phyloP scores from a whole-genome alignment of 2,329 filamentous ascomycete genomes.

The Scytalidium sp. region DNA sequence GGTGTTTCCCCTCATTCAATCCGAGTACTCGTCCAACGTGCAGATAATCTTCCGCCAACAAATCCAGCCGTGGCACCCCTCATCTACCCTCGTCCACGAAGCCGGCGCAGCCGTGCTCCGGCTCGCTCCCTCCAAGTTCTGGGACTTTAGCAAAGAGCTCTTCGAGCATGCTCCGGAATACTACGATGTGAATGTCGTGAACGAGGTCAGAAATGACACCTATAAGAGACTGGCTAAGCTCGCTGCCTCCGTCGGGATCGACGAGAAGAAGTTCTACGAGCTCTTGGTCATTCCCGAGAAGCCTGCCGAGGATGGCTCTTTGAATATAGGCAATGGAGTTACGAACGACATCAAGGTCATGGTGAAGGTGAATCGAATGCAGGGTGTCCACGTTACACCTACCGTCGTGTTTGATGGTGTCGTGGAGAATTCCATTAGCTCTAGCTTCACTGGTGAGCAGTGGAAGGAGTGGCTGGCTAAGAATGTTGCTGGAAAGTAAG shows the following conservation, averaged over 20 bases:
- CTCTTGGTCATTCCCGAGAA: constrained; percentile 68
- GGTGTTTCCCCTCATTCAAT: constrained; percentile 62
- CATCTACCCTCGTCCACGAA: constrained; percentile 77
- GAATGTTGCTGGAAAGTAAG: constrained; percentile 34
- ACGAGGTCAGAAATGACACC: constrained; percentile 80
- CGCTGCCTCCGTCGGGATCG: constrained; percentile 63
- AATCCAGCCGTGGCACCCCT: constrained; percentile 93
- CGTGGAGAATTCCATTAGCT: constrained; percentile 74
- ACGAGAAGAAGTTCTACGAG: constrained; percentile 66
- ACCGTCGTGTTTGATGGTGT: constrained; percentile 88
- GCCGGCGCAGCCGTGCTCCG: constrained; percentile 77
- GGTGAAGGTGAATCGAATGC: constrained; percentile 74
- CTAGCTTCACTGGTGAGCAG: constrained; percentile 73
- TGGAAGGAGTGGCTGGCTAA: constrained; percentile 82
- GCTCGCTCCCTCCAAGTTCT: constrained; percentile 69
- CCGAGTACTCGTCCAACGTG: constrained; percentile 56
- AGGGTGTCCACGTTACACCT: constrained; percentile 86
- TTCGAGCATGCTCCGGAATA: constrained; percentile 68
- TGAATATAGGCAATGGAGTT: constrained; percentile 79
- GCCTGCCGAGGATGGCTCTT: constrained; percentile 60
- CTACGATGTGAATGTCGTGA: constrained; percentile 82
- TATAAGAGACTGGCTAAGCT: constrained; percentile 77
- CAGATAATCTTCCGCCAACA: constrained; percentile 86
- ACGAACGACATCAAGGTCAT: constrained; percentile 83
- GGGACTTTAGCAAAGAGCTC: constrained; percentile 69